Conservation (phyloP, 495 filamentous ascomycete genomes). For the Neurospora sp. region DNA sequence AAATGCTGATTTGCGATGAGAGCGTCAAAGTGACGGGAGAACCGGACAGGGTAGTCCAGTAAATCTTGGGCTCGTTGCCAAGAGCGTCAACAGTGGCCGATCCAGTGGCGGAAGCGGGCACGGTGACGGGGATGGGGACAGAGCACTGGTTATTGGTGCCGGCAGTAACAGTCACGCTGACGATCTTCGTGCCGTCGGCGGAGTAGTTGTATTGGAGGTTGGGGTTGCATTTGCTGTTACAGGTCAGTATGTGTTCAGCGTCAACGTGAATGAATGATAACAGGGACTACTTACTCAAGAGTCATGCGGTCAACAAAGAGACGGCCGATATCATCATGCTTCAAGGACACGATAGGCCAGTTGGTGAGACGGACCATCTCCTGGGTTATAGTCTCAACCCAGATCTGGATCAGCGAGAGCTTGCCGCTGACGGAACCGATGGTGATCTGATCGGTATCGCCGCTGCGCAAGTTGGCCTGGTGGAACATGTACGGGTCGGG, state of each 20-base stretch:
- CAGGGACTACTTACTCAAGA: constrained; percentile 29
- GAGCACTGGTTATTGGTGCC: constrained; percentile 38
- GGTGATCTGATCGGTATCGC: constrained; percentile 34
- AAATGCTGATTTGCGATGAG: not conserved
- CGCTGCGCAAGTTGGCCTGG: constrained; percentile 51
- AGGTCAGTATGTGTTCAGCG: not conserved
- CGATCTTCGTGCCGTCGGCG: constrained; percentile 32
- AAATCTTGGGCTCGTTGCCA: constrained; percentile 48
- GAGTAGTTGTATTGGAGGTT: constrained; percentile 36
- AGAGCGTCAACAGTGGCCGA: constrained; percentile 43
- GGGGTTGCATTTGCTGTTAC: constrained; percentile 34
- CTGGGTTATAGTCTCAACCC: constrained; percentile 48
- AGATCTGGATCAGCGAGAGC: constrained; percentile 49
- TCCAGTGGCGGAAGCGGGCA: constrained; percentile 34
- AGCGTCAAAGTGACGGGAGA: constrained; percentile 43
- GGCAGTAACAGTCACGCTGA: constrained; percentile 41
- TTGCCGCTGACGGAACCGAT: constrained; percentile 40
- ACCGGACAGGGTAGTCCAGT: constrained; percentile 48
- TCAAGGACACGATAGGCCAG: constrained; percentile 48
- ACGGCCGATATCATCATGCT: constrained; percentile 46
- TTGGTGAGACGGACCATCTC: constrained; percentile 49
- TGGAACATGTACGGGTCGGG: constrained; percentile 43
- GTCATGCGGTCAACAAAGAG: constrained; percentile 41
- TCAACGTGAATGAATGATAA: not conserved
- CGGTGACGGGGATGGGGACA: constrained; percentile 45